These are phyloP conservation scores for Maudiozyma barnettii DNA, from an alignment of 805 yeast genomes.

Conservation along the genomic window DNA sequence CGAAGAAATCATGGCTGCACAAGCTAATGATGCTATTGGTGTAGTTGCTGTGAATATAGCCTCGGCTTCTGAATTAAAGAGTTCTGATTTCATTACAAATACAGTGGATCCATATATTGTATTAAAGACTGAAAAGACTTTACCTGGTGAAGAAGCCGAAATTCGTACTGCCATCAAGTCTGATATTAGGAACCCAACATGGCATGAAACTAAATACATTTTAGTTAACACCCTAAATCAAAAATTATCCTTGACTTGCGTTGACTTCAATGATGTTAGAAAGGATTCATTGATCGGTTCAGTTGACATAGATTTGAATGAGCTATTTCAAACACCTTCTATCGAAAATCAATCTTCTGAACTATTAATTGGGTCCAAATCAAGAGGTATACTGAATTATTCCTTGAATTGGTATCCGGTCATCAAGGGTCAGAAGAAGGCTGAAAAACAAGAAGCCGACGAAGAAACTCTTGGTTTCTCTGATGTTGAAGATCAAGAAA, in stretches of 20 bases:
- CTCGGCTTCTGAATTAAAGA: conserved; percentile 42
- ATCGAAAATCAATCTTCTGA: conserved; percentile 19
- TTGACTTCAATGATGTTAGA: conserved; percentile 46
- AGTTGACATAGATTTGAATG: conserved; percentile 46
- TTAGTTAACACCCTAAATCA: conserved; percentile 49
- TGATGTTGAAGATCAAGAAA: conserved; percentile 16
- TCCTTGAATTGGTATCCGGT: conserved; percentile 39
- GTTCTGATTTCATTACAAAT: conserved; percentile 31
- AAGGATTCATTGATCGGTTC: conserved; percentile 45
- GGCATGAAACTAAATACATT: conserved; percentile 56
- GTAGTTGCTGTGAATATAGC: conserved; percentile 54
- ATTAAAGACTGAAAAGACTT: conserved; percentile 36
- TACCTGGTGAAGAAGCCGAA: conserved; percentile 33
- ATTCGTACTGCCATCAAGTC: conserved; percentile 50
- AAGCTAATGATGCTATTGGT: conserved; percentile 60
- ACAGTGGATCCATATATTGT: conserved; percentile 53
- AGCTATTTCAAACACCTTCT: conserved; percentile 44
- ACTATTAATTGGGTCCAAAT: conserved; percentile 33
- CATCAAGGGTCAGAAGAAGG: conserved; percentile 5
- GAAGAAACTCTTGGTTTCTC: conserved; percentile 15
- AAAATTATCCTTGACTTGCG: conserved; percentile 45
- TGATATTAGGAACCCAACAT: conserved; percentile 46
- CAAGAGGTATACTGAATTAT: conserved; percentile 51
- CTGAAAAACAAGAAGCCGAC: conserved; percentile 10
- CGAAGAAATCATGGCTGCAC: conserved; percentile 57